Base-by-base conservation (phyloP, 2,329 filamentous ascomycete genomes). In the Sclerotinia minor region DNA sequence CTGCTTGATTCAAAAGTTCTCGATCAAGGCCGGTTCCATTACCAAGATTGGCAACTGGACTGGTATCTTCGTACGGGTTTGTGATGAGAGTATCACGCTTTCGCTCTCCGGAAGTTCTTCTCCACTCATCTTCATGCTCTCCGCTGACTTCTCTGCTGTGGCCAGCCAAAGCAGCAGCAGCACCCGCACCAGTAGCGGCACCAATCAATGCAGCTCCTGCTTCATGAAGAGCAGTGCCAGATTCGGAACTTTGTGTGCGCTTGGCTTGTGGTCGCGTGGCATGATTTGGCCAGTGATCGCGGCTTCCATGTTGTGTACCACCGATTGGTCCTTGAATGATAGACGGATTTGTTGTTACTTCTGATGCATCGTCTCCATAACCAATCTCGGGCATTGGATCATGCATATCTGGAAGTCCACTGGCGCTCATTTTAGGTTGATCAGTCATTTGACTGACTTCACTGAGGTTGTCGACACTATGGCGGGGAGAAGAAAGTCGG, bases 291-390 rank as follows among this genome's bases (percentile, higher is more conserved):
- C 85, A 88, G 65, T 83, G 81, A 61, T 84, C 82, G 70, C 71
- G 71, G 29, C 61, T 74, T 45, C 65, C 71, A 65, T 75, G 61
- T 66, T 72, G 70, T 44, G 66, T 69, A 70, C 71, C 74, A 63
- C 87, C 88, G 61, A 90, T 85, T 0, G 89, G 89, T 24, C 91
- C 92, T 72, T 93, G 86, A 52, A 96, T 87, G 61, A 94, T 84
- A 0, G 94, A 97, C 3, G 92, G 92, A 75, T 96, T 96, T 24
- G 93, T 96, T 57, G 87, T 89, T 21, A 92, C 84, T 70, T 96
- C 92, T 29, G 80, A 79, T 49, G 87, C 84, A 68, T 82, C 80
- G 68, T 83, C 80, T 63, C 79, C 81, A 72, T 92, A 90, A 5
- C 90, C 92, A 74, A 91, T 88, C 75, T 94, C 92, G 0, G 90